phyloP scores from a whole-genome alignment of 441 rosid species.

The Populus hybrid region DNA sequence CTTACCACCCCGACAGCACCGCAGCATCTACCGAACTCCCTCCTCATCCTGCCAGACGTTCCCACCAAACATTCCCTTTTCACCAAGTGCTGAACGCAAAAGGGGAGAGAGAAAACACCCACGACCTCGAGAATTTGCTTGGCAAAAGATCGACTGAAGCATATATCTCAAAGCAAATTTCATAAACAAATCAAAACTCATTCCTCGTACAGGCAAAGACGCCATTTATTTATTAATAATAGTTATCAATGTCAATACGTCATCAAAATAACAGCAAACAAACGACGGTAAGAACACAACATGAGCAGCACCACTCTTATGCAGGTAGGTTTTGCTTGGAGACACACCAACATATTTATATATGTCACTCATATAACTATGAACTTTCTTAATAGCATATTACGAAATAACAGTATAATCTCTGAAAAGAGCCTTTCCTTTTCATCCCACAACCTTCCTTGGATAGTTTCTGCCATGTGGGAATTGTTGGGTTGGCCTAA shows the following conservation, averaged over 20 bases:
- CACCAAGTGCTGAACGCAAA: not conserved
- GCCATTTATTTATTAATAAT: not conserved
- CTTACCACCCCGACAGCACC: not conserved
- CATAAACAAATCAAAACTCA: not conserved
- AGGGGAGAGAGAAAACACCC: not conserved
- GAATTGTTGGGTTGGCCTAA: constrained; percentile 49
- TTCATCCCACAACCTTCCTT: constrained; percentile 63
- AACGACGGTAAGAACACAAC: not conserved
- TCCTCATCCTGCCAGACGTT: not conserved
- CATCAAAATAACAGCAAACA: not conserved
- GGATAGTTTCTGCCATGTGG: constrained; percentile 42
- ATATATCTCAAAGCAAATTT: not conserved
- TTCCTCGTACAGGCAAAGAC: not conserved
- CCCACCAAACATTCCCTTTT: too few species aligned
- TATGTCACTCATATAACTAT: not conserved
- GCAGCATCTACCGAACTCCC: not conserved
- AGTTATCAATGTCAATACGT: not conserved
- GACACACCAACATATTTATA: not conserved
- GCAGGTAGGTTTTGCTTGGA: not conserved
- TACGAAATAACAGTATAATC: not conserved
- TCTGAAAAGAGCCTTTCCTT: not conserved
- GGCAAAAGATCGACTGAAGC: not conserved
- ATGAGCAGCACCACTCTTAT: not conserved
- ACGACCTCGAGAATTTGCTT: not conserved
- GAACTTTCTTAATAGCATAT: not conserved